Percentiles rank a stretch among this genome's conserved stretches.
Evolutionary conservation across 805 yeast species (phyloP).

Genomic region (Candida patagonica): DNA sequence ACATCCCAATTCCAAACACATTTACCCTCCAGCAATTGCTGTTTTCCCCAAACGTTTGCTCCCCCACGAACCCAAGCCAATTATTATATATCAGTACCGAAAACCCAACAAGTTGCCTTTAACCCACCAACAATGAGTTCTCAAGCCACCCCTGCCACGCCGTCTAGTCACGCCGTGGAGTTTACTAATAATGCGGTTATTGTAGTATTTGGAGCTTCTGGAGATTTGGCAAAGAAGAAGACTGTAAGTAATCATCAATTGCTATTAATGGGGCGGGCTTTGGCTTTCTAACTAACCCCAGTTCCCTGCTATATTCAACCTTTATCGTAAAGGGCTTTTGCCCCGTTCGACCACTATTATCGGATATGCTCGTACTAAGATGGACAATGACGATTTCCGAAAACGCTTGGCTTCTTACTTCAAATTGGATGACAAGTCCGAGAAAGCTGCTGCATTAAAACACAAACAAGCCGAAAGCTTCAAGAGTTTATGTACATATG

Average conservation of each 20-base stretch:
- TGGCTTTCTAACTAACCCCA: not conserved
- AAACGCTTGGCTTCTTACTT: constrained; percentile 57
- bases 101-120: too few species aligned
- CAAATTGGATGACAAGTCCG: constrained; percentile 33
- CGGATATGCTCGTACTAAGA: constrained; percentile 86
- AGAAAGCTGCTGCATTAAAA: constrained; percentile 26
- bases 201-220: constrained; percentile 90
- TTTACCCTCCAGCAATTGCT: too few species aligned
- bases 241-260: constrained; percentile 40
- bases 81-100: too few species aligned
- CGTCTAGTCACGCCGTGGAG: constrained; percentile 5
- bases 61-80: too few species aligned
- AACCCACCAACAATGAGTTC: not conserved
- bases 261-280: too few species aligned
- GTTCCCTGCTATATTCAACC: constrained; percentile 6
- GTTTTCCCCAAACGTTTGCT: too few species aligned
- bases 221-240: constrained; percentile 91
- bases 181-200: constrained; percentile 62
- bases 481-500: constrained; percentile 55
- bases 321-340: constrained; percentile 59
- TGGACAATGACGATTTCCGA: constrained; percentile 58
- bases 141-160: constrained; percentile 1
- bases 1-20: too few species aligned
- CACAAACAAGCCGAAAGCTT: constrained; percentile 42
- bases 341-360: constrained; percentile 63